Base-by-base conservation (phyloP, 1,284 basidiomycete species). In the Ceratobasidium sp. region DNA sequence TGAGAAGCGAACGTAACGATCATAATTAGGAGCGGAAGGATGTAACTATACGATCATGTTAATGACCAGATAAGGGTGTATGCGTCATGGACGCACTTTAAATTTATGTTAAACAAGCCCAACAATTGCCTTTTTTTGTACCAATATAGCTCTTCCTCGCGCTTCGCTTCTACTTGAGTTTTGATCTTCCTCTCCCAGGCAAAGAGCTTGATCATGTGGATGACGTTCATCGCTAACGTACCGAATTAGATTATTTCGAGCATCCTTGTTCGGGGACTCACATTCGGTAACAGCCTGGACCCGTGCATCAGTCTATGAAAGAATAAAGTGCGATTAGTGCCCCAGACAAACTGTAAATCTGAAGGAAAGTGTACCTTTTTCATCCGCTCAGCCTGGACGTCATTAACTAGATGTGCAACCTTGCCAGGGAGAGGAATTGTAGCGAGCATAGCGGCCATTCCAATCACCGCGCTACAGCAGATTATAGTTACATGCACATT, bases 171-270 rank as follows among this genome's bases (percentile, higher is more conserved):
- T 43, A 88, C 79, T 57, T 82, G 79, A 25, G 80, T 77, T 68
- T 83, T 80, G 77, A 86, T 83, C 72, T 84, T 82, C 20, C 78
- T 77, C 74, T 88, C 87, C 87, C 87, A 88, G 8, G 85, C 88
- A 73, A 91, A 90, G 73, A 90, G 82, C 77, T 90, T 90, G 77
- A 88, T 79, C 82, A 87, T 87, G 29, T 86, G 79, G n/a, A 86
- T 72, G 6, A 85, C 79, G 72, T 78, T 83, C 78, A 84, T 78
- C 6, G 79, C 82, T 84, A 43, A 49, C 50, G 32, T 17, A 13
- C 13, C 43, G 15, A 7, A 34, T 32, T 56, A 38, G 29, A 38
- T 52, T 70, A 60, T 67, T 31, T 29, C 55, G 20, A 47, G 29
- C 32, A 47, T 72, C 60, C 64, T 35, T 38, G 54, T 27, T 6